These are phyloP conservation scores for Odontarrhena argentea DNA, from an alignment of 345 rosid genomes.

Conservation along the genomic window DNA sequence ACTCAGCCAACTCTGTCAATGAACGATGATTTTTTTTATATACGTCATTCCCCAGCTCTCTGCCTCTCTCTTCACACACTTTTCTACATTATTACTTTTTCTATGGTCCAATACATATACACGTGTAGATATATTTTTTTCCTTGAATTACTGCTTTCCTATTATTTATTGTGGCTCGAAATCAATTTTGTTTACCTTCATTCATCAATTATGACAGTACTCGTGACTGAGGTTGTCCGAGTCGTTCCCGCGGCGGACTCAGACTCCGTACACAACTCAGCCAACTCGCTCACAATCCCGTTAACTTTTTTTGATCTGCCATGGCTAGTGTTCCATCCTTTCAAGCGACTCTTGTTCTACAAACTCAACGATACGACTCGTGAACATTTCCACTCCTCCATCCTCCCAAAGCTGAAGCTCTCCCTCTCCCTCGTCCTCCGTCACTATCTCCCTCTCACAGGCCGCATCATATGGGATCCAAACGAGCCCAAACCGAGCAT, in stretches of 20 bases:
- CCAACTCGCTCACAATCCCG: slow-evolving; percentile 34
- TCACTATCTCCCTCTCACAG: slow-evolving; percentile 44
- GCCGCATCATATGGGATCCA: slow-evolving; percentile 38
- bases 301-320: slow-evolving; percentile 36
- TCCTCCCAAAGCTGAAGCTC: slow-evolving; percentile 46
- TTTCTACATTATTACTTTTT: too few species aligned
- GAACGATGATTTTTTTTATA: too few species aligned
- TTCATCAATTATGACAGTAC: slow-evolving; percentile 4
- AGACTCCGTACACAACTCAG: neutral
- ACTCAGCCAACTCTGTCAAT: slow-evolving; percentile 25
- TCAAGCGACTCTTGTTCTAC: slow-evolving; percentile 41
- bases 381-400: slow-evolving; percentile 28
- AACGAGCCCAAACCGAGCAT: slow-evolving; percentile 36
- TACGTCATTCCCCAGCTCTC: too few species aligned
- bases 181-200: too few species aligned
- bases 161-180: too few species aligned
- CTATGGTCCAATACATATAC: too few species aligned
- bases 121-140: too few species aligned
- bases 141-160: too few species aligned
- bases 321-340: slow-evolving; percentile 43
- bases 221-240: slow-evolving; percentile 8
- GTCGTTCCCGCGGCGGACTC: slow-evolving; percentile 34
- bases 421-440: slow-evolving; percentile 47
- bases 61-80: too few species aligned
- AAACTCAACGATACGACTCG: slow-evolving; percentile 30